Conservation (phyloP, 345 rosid species). For the Citrus glauca region DNA sequence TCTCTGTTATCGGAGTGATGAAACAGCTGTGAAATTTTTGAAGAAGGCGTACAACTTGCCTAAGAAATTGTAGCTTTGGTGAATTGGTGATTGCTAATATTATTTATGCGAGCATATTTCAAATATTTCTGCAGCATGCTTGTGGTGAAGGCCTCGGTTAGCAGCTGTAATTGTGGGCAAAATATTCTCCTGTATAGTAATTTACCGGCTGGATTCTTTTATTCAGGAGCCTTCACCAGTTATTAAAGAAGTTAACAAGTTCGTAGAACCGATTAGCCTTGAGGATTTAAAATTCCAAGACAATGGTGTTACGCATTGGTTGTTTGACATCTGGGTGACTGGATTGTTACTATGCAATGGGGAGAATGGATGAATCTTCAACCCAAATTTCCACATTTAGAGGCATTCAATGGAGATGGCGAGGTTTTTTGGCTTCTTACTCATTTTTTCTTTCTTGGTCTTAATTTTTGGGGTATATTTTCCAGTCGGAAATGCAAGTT, state of each 20-base stretch:
- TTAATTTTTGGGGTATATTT: background rate
- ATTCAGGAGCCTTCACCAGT: background rate
- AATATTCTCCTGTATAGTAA: conserved; percentile 4
- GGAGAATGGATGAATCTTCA: background rate
- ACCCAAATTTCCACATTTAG: background rate
- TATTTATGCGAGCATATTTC: background rate
- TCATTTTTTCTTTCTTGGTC: background rate
- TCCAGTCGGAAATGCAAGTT: background rate
- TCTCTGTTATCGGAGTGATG: conserved; percentile 78
- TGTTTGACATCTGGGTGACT: background rate
- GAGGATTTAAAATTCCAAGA: background rate
- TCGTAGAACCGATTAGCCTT: background rate
- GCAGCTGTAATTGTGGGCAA: background rate
- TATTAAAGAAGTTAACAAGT: background rate
- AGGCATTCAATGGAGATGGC: background rate
- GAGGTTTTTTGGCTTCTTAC: background rate
- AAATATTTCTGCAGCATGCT: background rate
- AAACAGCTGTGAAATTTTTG: conserved; percentile 72
- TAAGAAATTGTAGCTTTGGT: conserved; percentile 44
- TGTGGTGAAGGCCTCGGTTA: background rate
- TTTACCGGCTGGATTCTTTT: conserved; percentile 7
- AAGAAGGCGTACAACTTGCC: conserved; percentile 90
- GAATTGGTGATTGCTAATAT: conserved; percentile 3
- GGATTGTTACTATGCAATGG: background rate
- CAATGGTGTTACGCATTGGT: background rate